phyloP scores from a whole-genome alignment of 306 rosid species.

The Castanea sativa region DNA sequence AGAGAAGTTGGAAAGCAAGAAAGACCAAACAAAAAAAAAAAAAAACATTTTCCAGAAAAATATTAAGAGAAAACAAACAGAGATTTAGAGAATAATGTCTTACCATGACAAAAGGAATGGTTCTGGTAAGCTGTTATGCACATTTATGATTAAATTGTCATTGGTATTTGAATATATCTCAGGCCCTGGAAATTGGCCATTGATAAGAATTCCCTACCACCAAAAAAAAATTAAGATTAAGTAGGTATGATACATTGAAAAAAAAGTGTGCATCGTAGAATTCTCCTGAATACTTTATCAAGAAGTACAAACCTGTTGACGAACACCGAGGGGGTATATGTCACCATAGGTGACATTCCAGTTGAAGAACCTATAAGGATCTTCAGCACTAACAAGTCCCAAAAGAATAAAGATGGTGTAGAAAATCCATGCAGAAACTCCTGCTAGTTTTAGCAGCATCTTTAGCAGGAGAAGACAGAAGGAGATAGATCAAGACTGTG shows the following conservation, averaged over 20 bases:
- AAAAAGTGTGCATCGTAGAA: background rate
- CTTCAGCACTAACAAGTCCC: constrained; percentile 30
- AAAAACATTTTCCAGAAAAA: background rate
- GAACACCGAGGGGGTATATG: constrained; percentile 69
- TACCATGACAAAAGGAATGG: constrained; percentile 89
- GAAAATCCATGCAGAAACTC: constrained; percentile 8
- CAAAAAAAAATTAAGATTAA: background rate
- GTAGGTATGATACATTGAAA: too few species aligned
- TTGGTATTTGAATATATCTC: constrained; percentile 74
- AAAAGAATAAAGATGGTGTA: constrained; percentile 24
- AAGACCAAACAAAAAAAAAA: background rate
- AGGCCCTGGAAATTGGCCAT: constrained; percentile 90
- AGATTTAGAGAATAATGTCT: background rate
- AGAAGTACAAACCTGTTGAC: constrained; percentile 49
- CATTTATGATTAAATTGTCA: constrained; percentile 79
- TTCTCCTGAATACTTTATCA: background rate
- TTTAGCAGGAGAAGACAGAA: background rate
- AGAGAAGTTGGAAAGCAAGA: background rate
- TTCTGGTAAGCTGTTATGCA: constrained; percentile 66
- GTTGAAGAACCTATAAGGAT: constrained; percentile 70
- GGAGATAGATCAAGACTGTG: background rate
- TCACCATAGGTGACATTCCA: constrained; percentile 77
- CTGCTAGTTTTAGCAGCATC: constrained; percentile 5
- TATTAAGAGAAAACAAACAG: background rate
- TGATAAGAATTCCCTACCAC: constrained; percentile 75